Evolutionary conservation across 805 yeast species (phyloP), one percentile per base, ranked within the genome.

Genomic region (Lipomyces mesembrius): DNA sequence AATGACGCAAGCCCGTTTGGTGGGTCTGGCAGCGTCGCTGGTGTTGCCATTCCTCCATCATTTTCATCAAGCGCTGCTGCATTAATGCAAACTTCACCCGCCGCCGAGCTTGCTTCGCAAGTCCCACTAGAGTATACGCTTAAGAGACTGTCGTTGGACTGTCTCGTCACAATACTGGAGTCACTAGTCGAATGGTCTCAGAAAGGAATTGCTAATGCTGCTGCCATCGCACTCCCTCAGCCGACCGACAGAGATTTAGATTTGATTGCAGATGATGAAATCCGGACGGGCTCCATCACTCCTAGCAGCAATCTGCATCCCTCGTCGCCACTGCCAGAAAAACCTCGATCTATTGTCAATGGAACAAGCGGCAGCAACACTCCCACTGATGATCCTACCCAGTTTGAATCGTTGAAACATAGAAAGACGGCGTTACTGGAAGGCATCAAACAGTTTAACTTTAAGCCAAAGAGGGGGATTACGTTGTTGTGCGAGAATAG

Each of bases 141-240:
- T 76, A 92, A 93, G 73, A 87, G 92, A 84, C 85, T 87, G 0
- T 86, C 98, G 0, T 82, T 96, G 65, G 87, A 86, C 60, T 88
- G 94, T 68, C 83, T 92, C 55, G 95, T 94, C 14, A 90, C 92
- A 1, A 88, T 92, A 58, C 81, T 96, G 73, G 82, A 91, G 72
- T 91, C 97, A 0, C 81, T 95, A 57, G 84, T 90, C 73, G 83
- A 91, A 1, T 93, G 98, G 97, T 90, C 96, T 12, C 96, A 90
- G 68, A 86, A 88, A 65, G 87, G 87, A 0, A 65, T 71, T 22
- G 61, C 66, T 12, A 37, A 27, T 25, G 57, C 51, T 17, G 37
- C 43, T 8, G 62, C 57, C 35, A 27, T 25, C 27, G 6, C 20
- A 17, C 11, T 51, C 27, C 60, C 57, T 0, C 11, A 51, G 37